Evolutionary conservation across 805 yeast species (phyloP).

Genomic region (Yamadazyma laniorum): DNA sequence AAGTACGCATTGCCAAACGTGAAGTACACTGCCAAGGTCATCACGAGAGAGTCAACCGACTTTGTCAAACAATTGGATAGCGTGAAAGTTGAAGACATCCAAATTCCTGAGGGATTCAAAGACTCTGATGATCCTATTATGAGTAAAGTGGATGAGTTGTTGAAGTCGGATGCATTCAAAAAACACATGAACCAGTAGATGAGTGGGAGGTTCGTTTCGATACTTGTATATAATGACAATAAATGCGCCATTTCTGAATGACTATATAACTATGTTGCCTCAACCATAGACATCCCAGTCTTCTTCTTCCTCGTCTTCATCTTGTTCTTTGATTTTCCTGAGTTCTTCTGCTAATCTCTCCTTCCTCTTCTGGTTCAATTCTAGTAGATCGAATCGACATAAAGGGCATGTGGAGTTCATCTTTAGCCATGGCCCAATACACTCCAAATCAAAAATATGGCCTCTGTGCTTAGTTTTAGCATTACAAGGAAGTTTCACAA

Average conservation of each 20-base stretch:
- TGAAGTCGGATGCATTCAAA: conserved; percentile 69
- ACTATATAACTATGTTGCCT: too few species aligned
- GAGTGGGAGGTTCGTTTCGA: background rate
- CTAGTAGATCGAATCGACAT: conserved; percentile 71
- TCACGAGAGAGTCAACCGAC: conserved; percentile 31
- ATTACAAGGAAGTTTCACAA: conserved; percentile 70
- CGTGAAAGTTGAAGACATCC: conserved; percentile 24
- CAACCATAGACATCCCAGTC: conserved; percentile 83
- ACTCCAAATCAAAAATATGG: conserved; percentile 85
- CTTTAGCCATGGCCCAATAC: conserved; percentile 86
- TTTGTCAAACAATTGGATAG: conserved; percentile 27
- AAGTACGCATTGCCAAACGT: conserved; percentile 81
- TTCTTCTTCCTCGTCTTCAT: conserved; percentile 57
- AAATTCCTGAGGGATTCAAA: conserved; percentile 33
- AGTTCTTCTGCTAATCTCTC: conserved; percentile 36
- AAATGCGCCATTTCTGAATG: conserved; percentile 1
- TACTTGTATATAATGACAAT: conserved; percentile 6
- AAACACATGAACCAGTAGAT: conserved; percentile 42
- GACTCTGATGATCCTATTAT: conserved; percentile 50
- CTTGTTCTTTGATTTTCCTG: conserved; percentile 37
- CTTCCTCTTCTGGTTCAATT: conserved; percentile 27
- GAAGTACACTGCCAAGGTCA: conserved; percentile 71
- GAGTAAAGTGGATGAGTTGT: conserved; percentile 65
- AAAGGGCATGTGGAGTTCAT: conserved; percentile 78
- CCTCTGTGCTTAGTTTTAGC: conserved; percentile 18